Base-by-base conservation (phyloP, 2,329 filamentous ascomycete genomes). In the Ophiostoma montium region DNA sequence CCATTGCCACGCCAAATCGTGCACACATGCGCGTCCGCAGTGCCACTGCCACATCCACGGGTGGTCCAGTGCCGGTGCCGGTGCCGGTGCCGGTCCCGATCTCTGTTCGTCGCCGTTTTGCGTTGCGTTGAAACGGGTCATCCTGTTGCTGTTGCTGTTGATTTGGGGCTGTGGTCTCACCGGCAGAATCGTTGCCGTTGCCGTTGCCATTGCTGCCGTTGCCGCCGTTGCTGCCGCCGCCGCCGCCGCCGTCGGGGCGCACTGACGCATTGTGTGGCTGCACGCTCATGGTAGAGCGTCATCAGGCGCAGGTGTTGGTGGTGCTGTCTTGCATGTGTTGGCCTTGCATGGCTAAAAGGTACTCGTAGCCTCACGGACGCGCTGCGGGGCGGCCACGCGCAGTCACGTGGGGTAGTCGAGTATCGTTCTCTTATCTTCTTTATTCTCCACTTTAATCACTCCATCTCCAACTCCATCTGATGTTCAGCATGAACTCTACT, bases 91-190 rank as follows among this genome's bases (percentile, higher is more conserved):
- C n/a, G n/a, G 19, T 46, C 2, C 16, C 33, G 2, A 47, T 1
- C 1, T 54, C 53, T 2, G 48, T 54, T 35, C 47, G 54, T 2
- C 50, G 39, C 15, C 54, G 39, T 48, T 55, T 55, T 6, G 52
- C 31, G 12, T 51, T 49, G 13, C 50, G 50, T 11, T 52, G 36
- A 16, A 49, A 48, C 4, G 46, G 45, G 33, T 52, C 50, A 4
- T 55, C 50, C 18, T 45, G 49, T 35, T 38, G 35, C 6, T n/a
- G 19, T 15, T 45, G 42, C 4, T 27, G 23, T 27, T 27, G 23
- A 27, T 27, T 27, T 27, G 23, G 23, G 31, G 30, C 41, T 27
- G 45, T 47, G 30, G 27, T 39, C 10, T 30, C 27, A 19, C 35
- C 39, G 6, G 46, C 27, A 8, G 35, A 32, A 35, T 50, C 50